These are phyloP conservation scores for Phytophthora sp. DNA, from an alignment of 352 stramenopile genomes.

Conservation along the genomic window DNA sequence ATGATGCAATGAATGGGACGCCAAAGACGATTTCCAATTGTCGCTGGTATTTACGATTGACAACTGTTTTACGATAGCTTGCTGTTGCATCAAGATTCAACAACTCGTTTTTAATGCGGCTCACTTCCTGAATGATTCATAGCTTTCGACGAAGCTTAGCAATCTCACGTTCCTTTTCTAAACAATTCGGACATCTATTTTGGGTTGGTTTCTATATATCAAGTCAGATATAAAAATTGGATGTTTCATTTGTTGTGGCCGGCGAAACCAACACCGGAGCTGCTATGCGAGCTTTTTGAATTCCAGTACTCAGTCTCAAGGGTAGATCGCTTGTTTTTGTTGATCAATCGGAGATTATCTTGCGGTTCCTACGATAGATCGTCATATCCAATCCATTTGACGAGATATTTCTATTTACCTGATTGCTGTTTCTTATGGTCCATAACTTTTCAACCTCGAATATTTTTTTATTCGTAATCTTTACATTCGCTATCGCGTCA, in stretches of 20 bases:
- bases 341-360: constrained; percentile 8
- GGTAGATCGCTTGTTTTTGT: constrained; percentile 1
- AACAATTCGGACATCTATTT: background rate
- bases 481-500: constrained; percentile 18
- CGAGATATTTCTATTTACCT: constrained; percentile 5
- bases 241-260: background rate
- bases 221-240: background rate
- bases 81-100: background rate
- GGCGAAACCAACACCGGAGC: too few species aligned
- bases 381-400: background rate
- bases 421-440: background rate
- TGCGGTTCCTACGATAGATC: constrained; percentile 1
- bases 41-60: background rate
- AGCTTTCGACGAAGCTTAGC: background rate
- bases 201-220: background rate
- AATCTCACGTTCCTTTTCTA: background rate
- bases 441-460: background rate
- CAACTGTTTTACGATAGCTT: background rate
- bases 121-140: background rate
- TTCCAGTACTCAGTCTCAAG: constrained; percentile 9
- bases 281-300: too few species aligned
- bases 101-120: background rate
- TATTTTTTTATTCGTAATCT: constrained; percentile 22
- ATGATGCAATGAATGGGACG: too few species aligned
- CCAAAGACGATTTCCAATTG: too few species aligned